Percentiles rank a stretch among this genome's conserved stretches.
phyloP scores from a whole-genome alignment of 805 yeast genomes.

The Blastobotrys terrestris region DNA sequence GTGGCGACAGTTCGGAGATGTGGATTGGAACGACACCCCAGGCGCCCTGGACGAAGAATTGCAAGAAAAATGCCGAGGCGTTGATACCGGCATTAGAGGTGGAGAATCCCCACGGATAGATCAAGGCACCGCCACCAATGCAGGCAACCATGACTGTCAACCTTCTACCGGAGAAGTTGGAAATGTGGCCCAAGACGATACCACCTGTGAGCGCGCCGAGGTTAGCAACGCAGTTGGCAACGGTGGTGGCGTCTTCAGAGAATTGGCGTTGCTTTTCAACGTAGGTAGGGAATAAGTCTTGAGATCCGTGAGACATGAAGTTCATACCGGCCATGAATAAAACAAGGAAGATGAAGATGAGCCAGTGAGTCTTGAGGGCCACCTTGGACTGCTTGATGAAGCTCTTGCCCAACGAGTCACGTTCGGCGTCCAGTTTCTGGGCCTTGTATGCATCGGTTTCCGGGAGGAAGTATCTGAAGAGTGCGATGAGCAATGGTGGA shows the following conservation, averaged over 20 bases:
- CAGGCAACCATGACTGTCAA: slow-evolving; percentile 46
- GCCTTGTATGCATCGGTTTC: slow-evolving; percentile 51
- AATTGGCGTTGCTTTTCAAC: slow-evolving; percentile 47
- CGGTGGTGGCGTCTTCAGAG: slow-evolving; percentile 44
- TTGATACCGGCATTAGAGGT: slow-evolving; percentile 41
- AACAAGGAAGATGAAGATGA: slow-evolving; percentile 50
- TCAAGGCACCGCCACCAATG: slow-evolving; percentile 50
- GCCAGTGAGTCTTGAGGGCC: slow-evolving; percentile 50
- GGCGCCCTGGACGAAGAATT: slow-evolving; percentile 62
- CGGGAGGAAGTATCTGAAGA: slow-evolving; percentile 53
- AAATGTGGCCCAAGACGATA: slow-evolving; percentile 48
- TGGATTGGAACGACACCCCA: slow-evolving; percentile 71
- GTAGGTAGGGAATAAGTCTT: slow-evolving; percentile 65
- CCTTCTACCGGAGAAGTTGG: slow-evolving; percentile 57
- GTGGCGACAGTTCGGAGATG: slow-evolving; percentile 59
- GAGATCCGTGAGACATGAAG: slow-evolving; percentile 69
- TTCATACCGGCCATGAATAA: slow-evolving; percentile 63
- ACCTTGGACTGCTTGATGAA: slow-evolving; percentile 30
- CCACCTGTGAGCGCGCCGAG: slow-evolving; percentile 68
- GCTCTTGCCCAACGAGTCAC: slow-evolving; percentile 13
- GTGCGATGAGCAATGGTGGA: slow-evolving; percentile 51
- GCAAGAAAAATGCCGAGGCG: slow-evolving; percentile 59
- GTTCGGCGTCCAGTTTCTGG: slow-evolving; percentile 24
- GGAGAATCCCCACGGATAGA: slow-evolving; percentile 56
- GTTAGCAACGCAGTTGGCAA: slow-evolving; percentile 57